A percentile compares a stretch with the other conserved stretches of the same genome.
Conservation (phyloP, 257 asterid genomes). For the Salvia rosmarinus region DNA sequence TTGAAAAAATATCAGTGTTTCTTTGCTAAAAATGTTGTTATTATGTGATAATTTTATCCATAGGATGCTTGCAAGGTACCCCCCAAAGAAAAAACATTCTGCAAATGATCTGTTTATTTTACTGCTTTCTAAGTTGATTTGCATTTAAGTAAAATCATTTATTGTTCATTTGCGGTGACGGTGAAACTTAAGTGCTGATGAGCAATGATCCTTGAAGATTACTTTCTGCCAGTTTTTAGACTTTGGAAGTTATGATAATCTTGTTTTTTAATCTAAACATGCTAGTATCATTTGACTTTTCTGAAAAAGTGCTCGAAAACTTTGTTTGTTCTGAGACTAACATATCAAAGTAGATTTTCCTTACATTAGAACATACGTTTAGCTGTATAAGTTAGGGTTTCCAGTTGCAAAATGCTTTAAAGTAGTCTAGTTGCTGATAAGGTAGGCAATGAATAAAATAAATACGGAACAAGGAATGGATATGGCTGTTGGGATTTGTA, state of each 20-base stretch:
- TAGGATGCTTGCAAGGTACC: neutral
- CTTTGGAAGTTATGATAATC: constrained; percentile 5
- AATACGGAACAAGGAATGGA: neutral
- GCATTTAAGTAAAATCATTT: neutral
- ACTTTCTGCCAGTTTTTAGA: constrained; percentile 9
- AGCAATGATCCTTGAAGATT: constrained; percentile 12
- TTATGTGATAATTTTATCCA: neutral
- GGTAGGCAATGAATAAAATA: neutral
- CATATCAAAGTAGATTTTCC: neutral
- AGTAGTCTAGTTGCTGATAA: neutral
- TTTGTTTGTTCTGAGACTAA: neutral
- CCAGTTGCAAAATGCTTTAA: neutral
- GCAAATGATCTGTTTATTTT: neutral
- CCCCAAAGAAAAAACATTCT: neutral
- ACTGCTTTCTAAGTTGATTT: neutral
- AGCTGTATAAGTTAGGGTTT: neutral
- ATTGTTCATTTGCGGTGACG: neutral
- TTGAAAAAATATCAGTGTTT: neutral
- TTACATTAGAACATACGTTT: neutral
- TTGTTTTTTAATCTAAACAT: neutral
- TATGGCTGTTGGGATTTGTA: neutral
- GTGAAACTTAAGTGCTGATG: constrained; percentile 14
- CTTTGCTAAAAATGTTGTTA: neutral
- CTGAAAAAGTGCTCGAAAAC: neutral
- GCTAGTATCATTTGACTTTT: neutral